Conservation (phyloP, 1,284 basidiomycete species). For the Ceratobasidium sp. region DNA sequence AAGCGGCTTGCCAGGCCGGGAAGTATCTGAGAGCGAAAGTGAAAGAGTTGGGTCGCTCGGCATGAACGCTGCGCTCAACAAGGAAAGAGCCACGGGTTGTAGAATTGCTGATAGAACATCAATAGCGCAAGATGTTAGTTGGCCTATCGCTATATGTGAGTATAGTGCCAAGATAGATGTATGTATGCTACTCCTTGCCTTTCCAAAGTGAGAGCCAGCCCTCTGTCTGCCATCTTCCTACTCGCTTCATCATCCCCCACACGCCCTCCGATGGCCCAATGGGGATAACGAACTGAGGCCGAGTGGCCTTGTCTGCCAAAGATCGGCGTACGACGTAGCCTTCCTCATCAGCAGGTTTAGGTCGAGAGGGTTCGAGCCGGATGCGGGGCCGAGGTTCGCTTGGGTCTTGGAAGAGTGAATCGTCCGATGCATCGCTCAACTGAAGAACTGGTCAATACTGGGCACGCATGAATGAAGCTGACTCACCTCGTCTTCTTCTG, state of each 20-base stretch:
- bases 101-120: slow-evolving; percentile 70
- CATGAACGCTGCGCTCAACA: slow-evolving; percentile 55
- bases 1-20: slow-evolving; percentile 60
- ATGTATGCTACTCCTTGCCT: slow-evolving; percentile 60
- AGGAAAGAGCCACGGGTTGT: slow-evolving; percentile 74
- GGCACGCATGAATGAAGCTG: neutral
- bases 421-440: slow-evolving; percentile 67
- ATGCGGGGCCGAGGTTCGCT: slow-evolving; percentile 37
- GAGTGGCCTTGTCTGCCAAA: slow-evolving; percentile 71
- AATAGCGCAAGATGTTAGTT: slow-evolving; percentile 78
- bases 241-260: slow-evolving; percentile 94
- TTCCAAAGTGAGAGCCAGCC: slow-evolving; percentile 92
- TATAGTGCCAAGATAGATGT: slow-evolving; percentile 49
- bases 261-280: slow-evolving; percentile 86
- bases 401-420: slow-evolving; percentile 81
- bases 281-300: slow-evolving; percentile 85
- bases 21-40: slow-evolving; percentile 67
- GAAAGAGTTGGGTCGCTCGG: slow-evolving; percentile 56
- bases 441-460: slow-evolving; percentile 33
- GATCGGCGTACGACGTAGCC: slow-evolving; percentile 76
- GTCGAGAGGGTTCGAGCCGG: slow-evolving; percentile 52
- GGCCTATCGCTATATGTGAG: slow-evolving; percentile 58
- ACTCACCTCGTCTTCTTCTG: slow-evolving; percentile 60
- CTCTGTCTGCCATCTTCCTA: slow-evolving; percentile 82
- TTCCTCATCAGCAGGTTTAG: slow-evolving; percentile 66